phyloP scores from a whole-genome alignment of 164 flowering plant species.

The Vitis vinifera region ASM3070453v1 NC_081805.1:1106501-1107000 shows the following conservation, averaged over 20 bases:
- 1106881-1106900: conserved; percentile 34
- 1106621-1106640: not conserved
- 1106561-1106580: conserved; percentile 30
- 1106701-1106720: not conserved
- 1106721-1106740: not conserved
- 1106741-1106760: not conserved
- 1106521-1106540: too few species aligned
- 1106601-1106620: conserved; percentile 9
- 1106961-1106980: conserved; percentile 31
- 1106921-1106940: conserved; percentile 28
- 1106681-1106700: not conserved
- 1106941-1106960: conserved; percentile 23
- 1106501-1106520: too few species aligned
- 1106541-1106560: conserved; percentile 7
- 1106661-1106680: not conserved
- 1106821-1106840: conserved; percentile 24
- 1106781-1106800: not conserved
- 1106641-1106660: not conserved
- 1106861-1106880: conserved; percentile 40
- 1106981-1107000: conserved; percentile 33
- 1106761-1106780: conserved; percentile 12
- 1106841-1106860: conserved; percentile 35
- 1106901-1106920: conserved; percentile 30
- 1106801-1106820: not conserved
- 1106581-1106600: conserved; percentile 12